A percentile compares a stretch with the other conserved stretches of the same genome.
phyloP scores from a whole-genome alignment of 805 yeast species.

The Pichia deserticola region DNA sequence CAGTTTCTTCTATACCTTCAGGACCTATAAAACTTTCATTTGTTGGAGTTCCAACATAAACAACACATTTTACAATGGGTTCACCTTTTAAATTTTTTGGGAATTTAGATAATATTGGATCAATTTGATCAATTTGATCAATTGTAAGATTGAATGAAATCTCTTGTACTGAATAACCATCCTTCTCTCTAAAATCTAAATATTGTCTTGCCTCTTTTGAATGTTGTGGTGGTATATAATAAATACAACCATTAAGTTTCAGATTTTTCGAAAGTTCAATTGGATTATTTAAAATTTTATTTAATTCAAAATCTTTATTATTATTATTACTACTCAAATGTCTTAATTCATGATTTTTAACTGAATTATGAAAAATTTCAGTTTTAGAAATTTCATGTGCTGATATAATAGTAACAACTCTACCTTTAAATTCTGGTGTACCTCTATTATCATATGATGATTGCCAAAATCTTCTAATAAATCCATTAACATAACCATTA shows the following conservation, averaged over 20 bases:
- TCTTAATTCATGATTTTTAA: conserved; percentile 19
- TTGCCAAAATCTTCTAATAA: conserved; percentile 84
- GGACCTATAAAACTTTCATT: conserved; percentile 86
- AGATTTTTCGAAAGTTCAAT: conserved; percentile 36
- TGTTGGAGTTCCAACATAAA: conserved; percentile 77
- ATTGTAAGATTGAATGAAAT: conserved; percentile 51
- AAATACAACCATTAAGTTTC: conserved; percentile 74
- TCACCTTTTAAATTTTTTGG: conserved; percentile 31
- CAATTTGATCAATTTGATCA: conserved; percentile 11
- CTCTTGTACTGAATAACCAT: conserved; percentile 70
- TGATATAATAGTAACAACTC: conserved; percentile 78
- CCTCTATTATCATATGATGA: conserved; percentile 87
- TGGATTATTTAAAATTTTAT: background rate
- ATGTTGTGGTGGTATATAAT: conserved; percentile 60
- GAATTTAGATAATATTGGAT: conserved; percentile 21
- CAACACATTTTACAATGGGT: conserved; percentile 45
- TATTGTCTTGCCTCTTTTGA: conserved; percentile 58
- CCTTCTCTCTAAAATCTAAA: conserved; percentile 78
- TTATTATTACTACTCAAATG: background rate
- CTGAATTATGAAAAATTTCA: conserved; percentile 29
- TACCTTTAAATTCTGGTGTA: conserved; percentile 76
- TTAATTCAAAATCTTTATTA: conserved; percentile 9
- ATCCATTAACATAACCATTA: conserved; percentile 73
- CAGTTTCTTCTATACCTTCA: conserved; percentile 53
- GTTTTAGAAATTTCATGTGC: conserved; percentile 32